Percentiles rank a stretch among this genome's conserved stretches.
Evolutionary conservation across 805 yeast genomes (phyloP).

Genomic region (Naumovozyma dairenensis): DNA sequence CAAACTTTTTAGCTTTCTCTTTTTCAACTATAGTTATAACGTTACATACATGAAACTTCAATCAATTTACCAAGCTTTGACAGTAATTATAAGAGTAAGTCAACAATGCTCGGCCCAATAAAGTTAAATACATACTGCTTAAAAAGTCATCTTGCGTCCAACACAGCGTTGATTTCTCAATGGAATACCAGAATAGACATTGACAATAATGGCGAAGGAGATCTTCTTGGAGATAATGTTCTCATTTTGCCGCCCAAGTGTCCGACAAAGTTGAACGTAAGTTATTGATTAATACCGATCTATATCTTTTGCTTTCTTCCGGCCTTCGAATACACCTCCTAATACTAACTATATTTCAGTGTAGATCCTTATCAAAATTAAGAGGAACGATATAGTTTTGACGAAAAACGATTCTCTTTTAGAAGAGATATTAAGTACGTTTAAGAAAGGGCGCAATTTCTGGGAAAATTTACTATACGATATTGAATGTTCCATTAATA

Average conservation of each 20-base stretch:
- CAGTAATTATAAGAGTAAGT: too few species aligned
- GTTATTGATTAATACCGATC: not conserved
- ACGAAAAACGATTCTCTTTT: not conserved
- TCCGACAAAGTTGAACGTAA: not conserved
- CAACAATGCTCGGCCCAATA: too few species aligned
- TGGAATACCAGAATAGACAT: too few species aligned
- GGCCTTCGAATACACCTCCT: too few species aligned
- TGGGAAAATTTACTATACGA: constrained; percentile 4
- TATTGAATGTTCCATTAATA: not conserved
- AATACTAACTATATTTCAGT: not conserved
- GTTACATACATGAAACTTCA: not conserved
- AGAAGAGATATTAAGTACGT: not conserved
- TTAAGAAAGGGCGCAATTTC: not conserved
- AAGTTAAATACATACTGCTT: too few species aligned
- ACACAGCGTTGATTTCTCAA: too few species aligned
- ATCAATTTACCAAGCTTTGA: too few species aligned
- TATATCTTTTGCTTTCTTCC: too few species aligned
- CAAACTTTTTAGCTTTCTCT: not conserved
- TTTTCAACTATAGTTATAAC: too few species aligned
- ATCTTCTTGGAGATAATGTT: too few species aligned
- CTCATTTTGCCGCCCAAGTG: not conserved
- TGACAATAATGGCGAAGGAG: too few species aligned
- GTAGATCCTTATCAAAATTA: not conserved
- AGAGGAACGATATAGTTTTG: not conserved
- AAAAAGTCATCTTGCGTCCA: too few species aligned